These are phyloP conservation scores for Ceratocystis albifundus DNA, from an alignment of 2,329 filamentous ascomycete genomes.

Conservation along the genomic window DNA sequence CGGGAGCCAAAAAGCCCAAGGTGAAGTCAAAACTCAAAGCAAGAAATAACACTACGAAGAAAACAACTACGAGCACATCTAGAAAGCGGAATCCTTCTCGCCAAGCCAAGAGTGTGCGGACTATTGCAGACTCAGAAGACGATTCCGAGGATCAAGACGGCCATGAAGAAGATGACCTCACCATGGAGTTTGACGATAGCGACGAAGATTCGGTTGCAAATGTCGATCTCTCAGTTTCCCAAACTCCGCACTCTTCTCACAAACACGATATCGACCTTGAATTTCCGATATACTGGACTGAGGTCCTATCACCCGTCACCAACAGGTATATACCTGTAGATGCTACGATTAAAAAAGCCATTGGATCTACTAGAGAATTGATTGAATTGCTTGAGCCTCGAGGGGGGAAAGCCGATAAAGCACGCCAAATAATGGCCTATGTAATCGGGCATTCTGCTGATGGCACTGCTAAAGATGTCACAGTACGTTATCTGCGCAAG, in stretches of 20 bases:
- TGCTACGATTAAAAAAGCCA: slow-evolving; percentile 53
- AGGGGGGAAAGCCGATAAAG: slow-evolving; percentile 69
- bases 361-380: slow-evolving; percentile 62
- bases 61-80: not conserved
- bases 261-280: slow-evolving; percentile 65
- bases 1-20: slow-evolving; percentile 7
- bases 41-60: not conserved
- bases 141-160: slow-evolving; percentile 23
- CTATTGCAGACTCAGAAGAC: slow-evolving; percentile 11
- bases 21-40: not conserved
- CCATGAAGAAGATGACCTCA: slow-evolving; percentile 16
- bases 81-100: slow-evolving; percentile 19
- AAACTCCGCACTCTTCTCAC: slow-evolving; percentile 31
- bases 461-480: slow-evolving; percentile 88
- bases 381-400: slow-evolving; percentile 69
- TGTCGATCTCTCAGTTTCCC: slow-evolving; percentile 15
- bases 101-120: not conserved
- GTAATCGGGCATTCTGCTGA: slow-evolving; percentile 72
- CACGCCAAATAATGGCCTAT: slow-evolving; percentile 83
- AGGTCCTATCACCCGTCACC: slow-evolving; percentile 72
- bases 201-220: slow-evolving; percentile 46
- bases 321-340: slow-evolving; percentile 72
- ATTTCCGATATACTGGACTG: slow-evolving; percentile 87
- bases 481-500: slow-evolving; percentile 74
- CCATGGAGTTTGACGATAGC: slow-evolving; percentile 38